Conservation (phyloP, 257 asterid species). For the Craterostigma plantagineum region DNA sequence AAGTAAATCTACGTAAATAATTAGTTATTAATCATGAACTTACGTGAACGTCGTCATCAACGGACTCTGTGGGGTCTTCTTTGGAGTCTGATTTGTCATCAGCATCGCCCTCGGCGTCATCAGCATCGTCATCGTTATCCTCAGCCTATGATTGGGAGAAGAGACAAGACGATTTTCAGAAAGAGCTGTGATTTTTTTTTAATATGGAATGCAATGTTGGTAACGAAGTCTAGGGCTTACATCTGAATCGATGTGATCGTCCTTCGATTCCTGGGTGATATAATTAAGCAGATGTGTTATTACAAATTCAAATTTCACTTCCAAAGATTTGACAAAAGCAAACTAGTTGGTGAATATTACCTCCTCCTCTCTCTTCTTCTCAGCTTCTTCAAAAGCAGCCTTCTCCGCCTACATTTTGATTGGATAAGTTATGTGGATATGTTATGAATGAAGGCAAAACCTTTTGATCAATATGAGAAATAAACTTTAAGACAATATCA, state of each 20-base stretch:
- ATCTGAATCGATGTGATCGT: conserved; percentile 41
- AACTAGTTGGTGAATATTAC: conserved; percentile 16
- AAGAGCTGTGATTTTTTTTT: background rate
- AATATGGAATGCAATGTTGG: no score
- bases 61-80: conserved; percentile 20
- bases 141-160: conserved; percentile 6
- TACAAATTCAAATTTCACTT: background rate
- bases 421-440: background rate
- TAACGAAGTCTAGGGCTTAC: conserved; percentile 11
- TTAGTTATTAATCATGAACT: conserved; percentile 4
- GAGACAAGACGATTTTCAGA: background rate
- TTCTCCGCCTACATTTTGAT: conserved; percentile 58
- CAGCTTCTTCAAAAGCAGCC: conserved; percentile 86
- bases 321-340: background rate
- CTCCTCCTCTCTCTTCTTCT: conserved; percentile 87
- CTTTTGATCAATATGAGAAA: no score
- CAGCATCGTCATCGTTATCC: conserved; percentile 16
- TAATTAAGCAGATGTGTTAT: background rate
- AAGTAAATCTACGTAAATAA: background rate
- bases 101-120: conserved; percentile 29
- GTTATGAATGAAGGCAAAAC: no score
- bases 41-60: conserved; percentile 47
- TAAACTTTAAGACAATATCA: no score
- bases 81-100: conserved; percentile 22
- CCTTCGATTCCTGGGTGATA: conserved; percentile 21